Conservation (phyloP, 2,329 filamentous ascomycete genomes). For the Zasmidium angulare region DNA sequence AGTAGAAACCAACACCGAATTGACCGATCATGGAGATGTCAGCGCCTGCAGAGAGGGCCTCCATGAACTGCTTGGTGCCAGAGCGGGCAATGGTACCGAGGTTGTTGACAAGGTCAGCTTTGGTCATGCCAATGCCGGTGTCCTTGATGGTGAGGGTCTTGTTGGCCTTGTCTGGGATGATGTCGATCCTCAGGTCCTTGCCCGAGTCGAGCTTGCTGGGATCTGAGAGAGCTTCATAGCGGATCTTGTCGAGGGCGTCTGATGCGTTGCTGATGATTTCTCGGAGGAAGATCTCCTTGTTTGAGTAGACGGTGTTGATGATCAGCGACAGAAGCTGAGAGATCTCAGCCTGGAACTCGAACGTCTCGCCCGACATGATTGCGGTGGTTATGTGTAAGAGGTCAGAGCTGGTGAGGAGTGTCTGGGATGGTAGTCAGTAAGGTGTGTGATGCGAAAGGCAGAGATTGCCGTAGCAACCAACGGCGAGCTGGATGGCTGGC, state of each 20-base stretch:
- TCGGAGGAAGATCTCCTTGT: constrained; percentile 99
- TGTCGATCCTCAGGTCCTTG: constrained; percentile 98
- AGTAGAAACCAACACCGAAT: constrained; percentile 99
- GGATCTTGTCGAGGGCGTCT: constrained; percentile 99
- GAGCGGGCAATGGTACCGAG: constrained; percentile 98
- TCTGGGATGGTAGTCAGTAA: constrained; percentile 1
- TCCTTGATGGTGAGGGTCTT: constrained; percentile 98
- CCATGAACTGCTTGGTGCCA: constrained; percentile 99
- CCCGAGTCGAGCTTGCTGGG: constrained; percentile 93
- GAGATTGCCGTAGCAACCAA: constrained; percentile 19
- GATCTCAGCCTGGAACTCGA: constrained; percentile 99
- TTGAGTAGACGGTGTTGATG: constrained; percentile 99
- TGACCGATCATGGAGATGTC: constrained; percentile 99
- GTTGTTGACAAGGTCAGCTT: constrained; percentile 99
- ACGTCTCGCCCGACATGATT: constrained; percentile 86
- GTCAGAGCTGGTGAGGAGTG: constrained; percentile 3
- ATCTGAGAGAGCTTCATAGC: constrained; percentile 97
- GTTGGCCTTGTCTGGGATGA: constrained; percentile 94
- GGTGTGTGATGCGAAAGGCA: constrained; percentile 1
- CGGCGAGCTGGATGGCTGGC: constrained; percentile 7
- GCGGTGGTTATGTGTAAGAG: constrained; percentile 25
- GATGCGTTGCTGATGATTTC: constrained; percentile 98
- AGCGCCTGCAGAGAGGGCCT: constrained; percentile 95
- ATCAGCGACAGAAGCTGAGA: constrained; percentile 99
- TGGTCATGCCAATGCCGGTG: constrained; percentile 99